Evolutionary conservation across 2,329 filamentous ascomycete genomes (phyloP).

Genomic region (Emmonsiellopsis sp.): DNA sequence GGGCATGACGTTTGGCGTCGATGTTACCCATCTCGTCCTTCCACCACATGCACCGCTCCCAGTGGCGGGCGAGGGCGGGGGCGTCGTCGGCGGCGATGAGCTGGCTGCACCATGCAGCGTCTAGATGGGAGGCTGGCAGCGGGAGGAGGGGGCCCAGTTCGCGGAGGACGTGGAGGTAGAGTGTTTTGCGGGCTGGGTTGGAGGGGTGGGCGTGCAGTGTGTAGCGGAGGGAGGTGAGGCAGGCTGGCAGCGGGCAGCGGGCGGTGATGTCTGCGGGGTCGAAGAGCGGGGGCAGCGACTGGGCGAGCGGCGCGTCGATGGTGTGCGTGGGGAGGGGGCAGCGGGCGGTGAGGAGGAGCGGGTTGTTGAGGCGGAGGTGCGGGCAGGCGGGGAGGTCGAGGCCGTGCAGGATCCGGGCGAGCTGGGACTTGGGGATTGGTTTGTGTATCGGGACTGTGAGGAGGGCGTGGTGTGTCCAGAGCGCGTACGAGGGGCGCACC

Average conservation of each 20-base stretch:
- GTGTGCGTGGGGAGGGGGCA: background rate
- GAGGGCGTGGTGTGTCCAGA: no score
- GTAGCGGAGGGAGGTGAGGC: slow-evolving; percentile 5
- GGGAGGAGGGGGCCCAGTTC: background rate
- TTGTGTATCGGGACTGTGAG: no score
- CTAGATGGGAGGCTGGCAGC: background rate
- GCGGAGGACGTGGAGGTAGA: slow-evolving; percentile 5
- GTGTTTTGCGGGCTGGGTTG: slow-evolving; percentile 2
- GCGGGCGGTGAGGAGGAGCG: background rate
- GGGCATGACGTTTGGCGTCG: slow-evolving; percentile 3
- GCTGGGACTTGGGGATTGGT: no score
- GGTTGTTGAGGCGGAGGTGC: slow-evolving; percentile 5
- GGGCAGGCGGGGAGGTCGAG: slow-evolving; percentile 7
- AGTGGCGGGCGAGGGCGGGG: background rate
- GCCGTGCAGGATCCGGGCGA: no score
- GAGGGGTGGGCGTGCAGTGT: background rate
- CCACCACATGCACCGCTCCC: slow-evolving; percentile 5
- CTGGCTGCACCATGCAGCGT: slow-evolving; percentile 3
- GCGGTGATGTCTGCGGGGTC: background rate
- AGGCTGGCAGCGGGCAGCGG: slow-evolving; percentile 3
- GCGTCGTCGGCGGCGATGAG: slow-evolving; percentile 1
- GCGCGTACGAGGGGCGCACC: no score
- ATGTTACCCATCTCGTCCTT: slow-evolving; percentile 3
- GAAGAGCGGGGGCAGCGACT: background rate
- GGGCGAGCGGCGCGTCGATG: background rate